phyloP scores from a whole-genome alignment of 164 flowering plant species.

The Vitis rotundifolia region DNA sequence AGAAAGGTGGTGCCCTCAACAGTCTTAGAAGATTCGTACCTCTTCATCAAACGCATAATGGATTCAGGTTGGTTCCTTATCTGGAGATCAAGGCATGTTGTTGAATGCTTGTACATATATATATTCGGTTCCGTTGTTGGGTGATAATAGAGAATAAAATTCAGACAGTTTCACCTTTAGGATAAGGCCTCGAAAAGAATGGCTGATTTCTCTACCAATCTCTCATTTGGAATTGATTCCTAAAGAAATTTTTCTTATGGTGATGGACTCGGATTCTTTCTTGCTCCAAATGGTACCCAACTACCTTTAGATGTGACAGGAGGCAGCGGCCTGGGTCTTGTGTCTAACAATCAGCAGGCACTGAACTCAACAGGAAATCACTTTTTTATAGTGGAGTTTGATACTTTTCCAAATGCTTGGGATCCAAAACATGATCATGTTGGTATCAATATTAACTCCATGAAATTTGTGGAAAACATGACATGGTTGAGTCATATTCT shows the following conservation, averaged over 20 bases:
- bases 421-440: constrained; percentile 8
- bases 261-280: constrained; percentile 62
- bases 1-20: too few species aligned
- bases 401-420: constrained; percentile 5
- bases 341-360: too few species aligned
- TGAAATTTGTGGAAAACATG: neutral
- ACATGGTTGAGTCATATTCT: too few species aligned
- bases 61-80: too few species aligned
- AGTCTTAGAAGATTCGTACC: too few species aligned
- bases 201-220: constrained; percentile 48
- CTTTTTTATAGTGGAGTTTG: constrained; percentile 1
- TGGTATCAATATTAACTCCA: constrained; percentile 6
- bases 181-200: constrained; percentile 22
- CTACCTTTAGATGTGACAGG: neutral
- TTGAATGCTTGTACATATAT: too few species aligned
- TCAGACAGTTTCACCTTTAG: constrained; percentile 35
- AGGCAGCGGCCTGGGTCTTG: too few species aligned
- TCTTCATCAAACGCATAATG: too few species aligned
- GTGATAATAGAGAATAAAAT: too few species aligned
- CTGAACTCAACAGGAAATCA: too few species aligned
- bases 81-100: too few species aligned
- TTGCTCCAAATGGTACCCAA: constrained; percentile 33
- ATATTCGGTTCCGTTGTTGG: too few species aligned
- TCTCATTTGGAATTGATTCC: constrained; percentile 41
- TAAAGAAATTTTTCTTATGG: constrained; percentile 1